Conservation (phyloP, 805 yeast genomes). For the Nakazawaea siamensis region DNA sequence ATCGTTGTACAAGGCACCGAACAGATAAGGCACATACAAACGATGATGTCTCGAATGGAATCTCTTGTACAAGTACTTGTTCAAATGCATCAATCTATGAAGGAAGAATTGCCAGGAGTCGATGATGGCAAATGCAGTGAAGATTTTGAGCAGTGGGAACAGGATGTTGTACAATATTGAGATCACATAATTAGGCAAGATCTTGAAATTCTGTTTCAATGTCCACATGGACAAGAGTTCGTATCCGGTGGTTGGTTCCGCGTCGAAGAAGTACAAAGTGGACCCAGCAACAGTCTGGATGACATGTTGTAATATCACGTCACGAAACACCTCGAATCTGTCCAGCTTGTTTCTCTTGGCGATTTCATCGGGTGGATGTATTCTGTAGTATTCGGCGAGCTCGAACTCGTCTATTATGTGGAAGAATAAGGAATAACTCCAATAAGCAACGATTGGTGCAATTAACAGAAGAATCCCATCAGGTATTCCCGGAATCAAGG, state of each 20-base stretch:
- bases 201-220: constrained; percentile 25
- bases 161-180: constrained; percentile 55
- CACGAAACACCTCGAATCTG: constrained; percentile 59
- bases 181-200: constrained; percentile 39
- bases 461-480: constrained; percentile 68
- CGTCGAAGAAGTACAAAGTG: constrained; percentile 47
- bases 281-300: constrained; percentile 73
- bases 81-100: constrained; percentile 83
- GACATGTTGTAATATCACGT: constrained; percentile 78
- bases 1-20: constrained; percentile 91
- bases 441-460: constrained; percentile 76
- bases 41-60: constrained; percentile 95
- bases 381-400: constrained; percentile 75
- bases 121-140: constrained; percentile 60
- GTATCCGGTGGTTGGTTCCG: constrained; percentile 40
- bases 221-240: constrained; percentile 41
- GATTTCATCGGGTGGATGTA: constrained; percentile 90
- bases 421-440: constrained; percentile 70
- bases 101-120: constrained; percentile 95
- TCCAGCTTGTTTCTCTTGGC: constrained; percentile 67
- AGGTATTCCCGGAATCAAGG: constrained; percentile 50
- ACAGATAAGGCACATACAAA: constrained; percentile 92
- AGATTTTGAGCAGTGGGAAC: constrained; percentile 47
- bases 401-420: constrained; percentile 67
- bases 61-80: constrained; percentile 63